Evolutionary conservation across 1,139 yeast genomes (phyloP).

Genomic region (Pichia cactophila): DNA sequence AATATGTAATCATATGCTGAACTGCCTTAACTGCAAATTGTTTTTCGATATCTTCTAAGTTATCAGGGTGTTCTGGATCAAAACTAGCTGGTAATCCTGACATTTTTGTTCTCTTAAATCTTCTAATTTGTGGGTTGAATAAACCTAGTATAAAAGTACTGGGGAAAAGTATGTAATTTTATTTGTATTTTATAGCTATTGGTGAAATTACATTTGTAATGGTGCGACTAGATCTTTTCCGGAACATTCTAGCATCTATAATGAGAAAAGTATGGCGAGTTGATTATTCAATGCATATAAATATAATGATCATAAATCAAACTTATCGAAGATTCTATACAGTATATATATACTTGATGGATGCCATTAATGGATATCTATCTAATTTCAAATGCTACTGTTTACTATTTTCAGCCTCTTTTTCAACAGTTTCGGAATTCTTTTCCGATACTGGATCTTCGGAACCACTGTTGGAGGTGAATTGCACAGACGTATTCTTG

Average conservation of each 20-base stretch:
- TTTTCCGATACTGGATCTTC: constrained; percentile 2
- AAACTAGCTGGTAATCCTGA: constrained; percentile 19
- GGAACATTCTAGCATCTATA: too few species aligned
- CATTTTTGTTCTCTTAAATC: constrained; percentile 6
- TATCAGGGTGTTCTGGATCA: constrained; percentile 51
- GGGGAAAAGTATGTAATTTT: too few species aligned
- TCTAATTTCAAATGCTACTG: too few species aligned
- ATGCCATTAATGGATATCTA: too few species aligned
- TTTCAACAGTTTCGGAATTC: background rate
- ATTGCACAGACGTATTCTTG: constrained; percentile 31
- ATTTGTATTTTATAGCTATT: too few species aligned
- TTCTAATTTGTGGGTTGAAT: background rate
- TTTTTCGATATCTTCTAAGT: constrained; percentile 71
- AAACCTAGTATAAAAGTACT: background rate
- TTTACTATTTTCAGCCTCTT: background rate
- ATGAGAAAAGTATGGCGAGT: too few species aligned
- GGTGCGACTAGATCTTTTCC: too few species aligned
- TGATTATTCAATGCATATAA: too few species aligned
- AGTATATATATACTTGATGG: too few species aligned
- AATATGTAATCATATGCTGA: constrained; percentile 89
- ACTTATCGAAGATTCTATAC: too few species aligned
- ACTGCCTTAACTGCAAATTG: constrained; percentile 98
- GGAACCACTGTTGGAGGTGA: constrained; percentile 23
- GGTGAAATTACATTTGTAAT: too few species aligned
- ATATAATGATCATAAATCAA: too few species aligned